Evolutionary conservation across 129 eudicot species (phyloP).

Genomic region (Pulicaria dysenterica): DNA sequence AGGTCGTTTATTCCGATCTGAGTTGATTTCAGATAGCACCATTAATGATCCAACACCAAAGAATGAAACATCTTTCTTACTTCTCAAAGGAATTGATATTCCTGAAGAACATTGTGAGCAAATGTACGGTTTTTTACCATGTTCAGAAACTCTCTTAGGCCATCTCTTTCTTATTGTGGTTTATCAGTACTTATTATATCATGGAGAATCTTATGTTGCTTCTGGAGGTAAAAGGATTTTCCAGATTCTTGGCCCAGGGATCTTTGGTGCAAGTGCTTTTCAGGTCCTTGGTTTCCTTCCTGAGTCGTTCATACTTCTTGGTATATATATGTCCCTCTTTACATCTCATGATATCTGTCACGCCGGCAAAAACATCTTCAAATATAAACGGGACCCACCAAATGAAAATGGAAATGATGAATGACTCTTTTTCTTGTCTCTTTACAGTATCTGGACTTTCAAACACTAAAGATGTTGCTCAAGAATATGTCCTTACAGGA

Average conservation of each 20-base stretch:
- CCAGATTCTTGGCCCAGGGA: slow-evolving; percentile 84
- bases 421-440: slow-evolving; percentile 10
- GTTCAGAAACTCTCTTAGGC: slow-evolving; percentile 58
- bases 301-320: slow-evolving; percentile 71
- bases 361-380: background rate
- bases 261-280: slow-evolving; percentile 82
- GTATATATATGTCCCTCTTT: slow-evolving; percentile 28
- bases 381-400: background rate
- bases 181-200: slow-evolving; percentile 64
- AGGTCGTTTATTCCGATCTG: slow-evolving; percentile 34
- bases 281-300: slow-evolving; percentile 77
- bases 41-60: slow-evolving; percentile 6
- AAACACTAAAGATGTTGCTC: slow-evolving; percentile 51
- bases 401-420: background rate
- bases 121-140: slow-evolving; percentile 81
- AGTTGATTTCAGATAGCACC: slow-evolving; percentile 43
- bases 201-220: slow-evolving; percentile 64
- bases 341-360: too few species aligned
- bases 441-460: slow-evolving; percentile 66
- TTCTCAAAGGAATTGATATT: slow-evolving; percentile 31
- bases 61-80: slow-evolving; percentile 8
- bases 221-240: slow-evolving; percentile 71
- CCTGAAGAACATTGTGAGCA: slow-evolving; percentile 54
- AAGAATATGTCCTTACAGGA: slow-evolving; percentile 67
- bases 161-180: slow-evolving; percentile 70